Base-by-base conservation (phyloP, 352 stramenopile genomes). In the Pythium chondricola region DNA sequence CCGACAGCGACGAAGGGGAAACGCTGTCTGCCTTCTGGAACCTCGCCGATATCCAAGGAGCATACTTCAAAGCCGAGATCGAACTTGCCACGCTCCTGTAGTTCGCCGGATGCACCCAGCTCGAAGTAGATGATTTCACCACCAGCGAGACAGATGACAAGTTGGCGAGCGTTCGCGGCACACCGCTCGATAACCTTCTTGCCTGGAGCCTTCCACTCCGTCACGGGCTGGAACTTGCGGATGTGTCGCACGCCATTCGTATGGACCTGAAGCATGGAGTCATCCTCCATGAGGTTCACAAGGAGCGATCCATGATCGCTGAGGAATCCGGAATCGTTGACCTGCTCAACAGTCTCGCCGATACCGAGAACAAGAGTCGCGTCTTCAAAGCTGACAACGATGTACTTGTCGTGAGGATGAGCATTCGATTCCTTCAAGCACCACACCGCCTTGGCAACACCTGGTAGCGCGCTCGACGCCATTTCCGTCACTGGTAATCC, bases 301-400 rank as follows among this genome's bases (percentile, higher is more conserved):
- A 97, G 73, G 29, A 99, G 79, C 5, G 97, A 99, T 4, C 87
- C 89, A 31, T 95, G 83, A 47, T 97, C 95, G 13, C 85, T 89
- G 21, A 98, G 53, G 58, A 99, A 98, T 13, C 95, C 95, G 6
- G 82, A 95, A 43, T 98, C 89, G 20, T 85, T 92, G 20, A 99
- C 95, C 72, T 99, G 94, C 69, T 99, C 96, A 0, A 99, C 96
- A 2, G 85, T 98, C 29, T 99, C 96, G 14, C 95, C 96, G 33
- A 99, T 93, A 47, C 89, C 83, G 8, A 99, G 72, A 13, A 99
- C 97, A 22, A 99, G 81, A 16, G 97, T 99, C 32, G 95, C 95
- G 61, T 99, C 97, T 55, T 96, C 93, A 72, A 99, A 99, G 40
- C 89, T 98, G n/a, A 99, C 96, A 13, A 99, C 93, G 62, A 99